phyloP scores from a whole-genome alignment of 306 rosid species.

The Trichosanthes cucumerina region DNA sequence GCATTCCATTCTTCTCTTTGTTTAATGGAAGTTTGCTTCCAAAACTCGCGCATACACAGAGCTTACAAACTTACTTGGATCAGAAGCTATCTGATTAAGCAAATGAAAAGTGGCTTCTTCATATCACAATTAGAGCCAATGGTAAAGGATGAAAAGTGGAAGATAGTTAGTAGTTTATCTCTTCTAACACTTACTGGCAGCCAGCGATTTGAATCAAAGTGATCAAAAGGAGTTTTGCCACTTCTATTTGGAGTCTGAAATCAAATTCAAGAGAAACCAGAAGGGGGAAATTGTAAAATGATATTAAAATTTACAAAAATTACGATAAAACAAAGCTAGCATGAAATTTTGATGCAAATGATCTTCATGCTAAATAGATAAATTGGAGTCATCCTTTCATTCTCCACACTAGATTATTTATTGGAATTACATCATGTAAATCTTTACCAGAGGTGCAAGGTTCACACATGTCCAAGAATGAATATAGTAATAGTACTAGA shows the following conservation, averaged over 20 bases:
- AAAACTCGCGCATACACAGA: neutral
- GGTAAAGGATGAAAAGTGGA: neutral
- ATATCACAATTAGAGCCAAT: neutral
- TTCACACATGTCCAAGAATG: neutral
- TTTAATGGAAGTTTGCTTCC: neutral
- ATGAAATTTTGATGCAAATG: neutral
- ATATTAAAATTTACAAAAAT: neutral
- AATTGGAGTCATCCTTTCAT: neutral
- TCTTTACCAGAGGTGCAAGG: neutral
- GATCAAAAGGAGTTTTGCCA: constrained; percentile 76
- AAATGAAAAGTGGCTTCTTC: neutral
- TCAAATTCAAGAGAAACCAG: constrained; percentile 10
- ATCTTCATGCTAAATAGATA: neutral
- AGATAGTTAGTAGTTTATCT: neutral
- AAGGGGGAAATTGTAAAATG: constrained; percentile 8
- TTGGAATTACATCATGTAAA: neutral
- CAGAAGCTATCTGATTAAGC: neutral
- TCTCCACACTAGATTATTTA: neutral
- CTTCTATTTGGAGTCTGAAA: constrained; percentile 72
- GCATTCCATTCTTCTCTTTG: neutral
- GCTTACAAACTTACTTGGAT: neutral
- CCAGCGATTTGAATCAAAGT: constrained; percentile 81
- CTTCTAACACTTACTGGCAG: constrained; percentile 73
- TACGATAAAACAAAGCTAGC: constrained; percentile 2
- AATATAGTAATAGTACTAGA: neutral